Evolutionary conservation across 2,329 filamentous ascomycete genomes (phyloP).

Genomic region (Pseudogymnoascus sp.): DNA sequence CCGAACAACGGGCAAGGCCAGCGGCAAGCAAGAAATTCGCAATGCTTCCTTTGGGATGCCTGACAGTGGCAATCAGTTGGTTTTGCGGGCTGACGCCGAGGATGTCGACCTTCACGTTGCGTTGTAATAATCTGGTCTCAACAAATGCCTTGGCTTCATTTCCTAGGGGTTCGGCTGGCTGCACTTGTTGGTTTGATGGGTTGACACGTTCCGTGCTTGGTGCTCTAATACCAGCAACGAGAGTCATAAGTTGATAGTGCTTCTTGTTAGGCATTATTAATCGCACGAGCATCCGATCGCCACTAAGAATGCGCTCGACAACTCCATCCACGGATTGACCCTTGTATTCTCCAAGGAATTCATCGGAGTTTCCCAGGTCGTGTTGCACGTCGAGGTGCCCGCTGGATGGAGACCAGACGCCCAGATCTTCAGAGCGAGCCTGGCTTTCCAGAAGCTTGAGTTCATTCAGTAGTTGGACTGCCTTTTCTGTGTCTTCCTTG

Average conservation of each 20-base stretch:
- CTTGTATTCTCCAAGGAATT: conserved; percentile 75
- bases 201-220: conserved; percentile 83
- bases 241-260: conserved; percentile 74
- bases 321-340: conserved; percentile 76
- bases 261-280: conserved; percentile 72
- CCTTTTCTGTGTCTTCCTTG: conserved; percentile 77
- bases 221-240: conserved; percentile 80
- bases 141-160: conserved; percentile 85
- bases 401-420: conserved; percentile 64
- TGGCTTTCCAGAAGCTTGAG: conserved; percentile 69
- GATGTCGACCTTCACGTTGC: conserved; percentile 72
- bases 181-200: conserved; percentile 57
- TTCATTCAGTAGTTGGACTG: conserved; percentile 62
- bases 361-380: conserved; percentile 67
- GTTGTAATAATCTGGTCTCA: conserved; percentile 76
- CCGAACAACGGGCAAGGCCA: conserved; percentile 84
- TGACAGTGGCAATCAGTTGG: conserved; percentile 77
- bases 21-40: conserved; percentile 83
- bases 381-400: conserved; percentile 67
- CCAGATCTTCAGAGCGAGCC: conserved; percentile 71
- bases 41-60: conserved; percentile 88
- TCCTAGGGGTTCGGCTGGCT: conserved; percentile 80
- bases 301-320: conserved; percentile 83
- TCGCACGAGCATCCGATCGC: conserved; percentile 80
- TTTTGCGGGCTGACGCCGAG: conserved; percentile 84